Evolutionary conservation across 768 basidiomycete genomes (phyloP).

Genomic region (Cyathus striatus): DNA sequence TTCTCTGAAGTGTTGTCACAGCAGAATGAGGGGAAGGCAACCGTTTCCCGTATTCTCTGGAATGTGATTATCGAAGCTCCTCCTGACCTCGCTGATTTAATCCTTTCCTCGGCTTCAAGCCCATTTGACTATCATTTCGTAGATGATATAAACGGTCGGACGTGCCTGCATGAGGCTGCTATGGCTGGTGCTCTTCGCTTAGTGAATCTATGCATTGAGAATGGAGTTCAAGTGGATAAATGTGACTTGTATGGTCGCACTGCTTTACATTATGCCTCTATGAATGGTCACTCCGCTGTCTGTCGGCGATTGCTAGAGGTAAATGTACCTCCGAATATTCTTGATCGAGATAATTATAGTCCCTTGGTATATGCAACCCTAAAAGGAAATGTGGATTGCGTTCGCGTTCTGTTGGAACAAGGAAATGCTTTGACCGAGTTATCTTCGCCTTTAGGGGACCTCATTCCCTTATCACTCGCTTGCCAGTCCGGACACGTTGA

Average conservation of each 20-base stretch:
- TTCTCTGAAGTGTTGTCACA: slow-evolving; percentile 65
- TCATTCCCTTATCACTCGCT: slow-evolving; percentile 86
- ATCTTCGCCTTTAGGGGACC: slow-evolving; percentile 53
- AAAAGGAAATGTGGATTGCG: slow-evolving; percentile 78
- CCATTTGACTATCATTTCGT: slow-evolving; percentile 89
- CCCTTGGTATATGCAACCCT: slow-evolving; percentile 93
- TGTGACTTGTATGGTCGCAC: slow-evolving; percentile 90
- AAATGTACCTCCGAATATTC: slow-evolving; percentile 55
- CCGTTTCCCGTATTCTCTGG: slow-evolving; percentile 93
- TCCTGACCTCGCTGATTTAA: slow-evolving; percentile 64
- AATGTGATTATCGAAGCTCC: slow-evolving; percentile 83
- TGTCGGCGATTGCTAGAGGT: slow-evolving; percentile 74
- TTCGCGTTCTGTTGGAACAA: slow-evolving; percentile 73
- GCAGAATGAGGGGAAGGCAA: slow-evolving; percentile 53
- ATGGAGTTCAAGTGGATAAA: slow-evolving; percentile 64
- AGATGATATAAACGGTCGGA: slow-evolving; percentile 96
- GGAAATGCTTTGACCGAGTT: slow-evolving; percentile 64
- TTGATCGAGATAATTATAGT: slow-evolving; percentile 92
- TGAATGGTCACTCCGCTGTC: slow-evolving; percentile 80
- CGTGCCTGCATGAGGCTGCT: slow-evolving; percentile 89
- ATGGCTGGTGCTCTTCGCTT: slow-evolving; percentile 77
- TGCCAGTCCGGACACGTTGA: slow-evolving; percentile 86
- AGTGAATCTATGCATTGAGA: slow-evolving; percentile 74
- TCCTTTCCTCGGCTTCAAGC: slow-evolving; percentile 56
- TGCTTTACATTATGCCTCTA: slow-evolving; percentile 92